A percentile compares a stretch with the other conserved stretches of the same genome.
Conservation (phyloP, 176 grass and related monocot genomes). For the Triticum monococcum region DNA sequence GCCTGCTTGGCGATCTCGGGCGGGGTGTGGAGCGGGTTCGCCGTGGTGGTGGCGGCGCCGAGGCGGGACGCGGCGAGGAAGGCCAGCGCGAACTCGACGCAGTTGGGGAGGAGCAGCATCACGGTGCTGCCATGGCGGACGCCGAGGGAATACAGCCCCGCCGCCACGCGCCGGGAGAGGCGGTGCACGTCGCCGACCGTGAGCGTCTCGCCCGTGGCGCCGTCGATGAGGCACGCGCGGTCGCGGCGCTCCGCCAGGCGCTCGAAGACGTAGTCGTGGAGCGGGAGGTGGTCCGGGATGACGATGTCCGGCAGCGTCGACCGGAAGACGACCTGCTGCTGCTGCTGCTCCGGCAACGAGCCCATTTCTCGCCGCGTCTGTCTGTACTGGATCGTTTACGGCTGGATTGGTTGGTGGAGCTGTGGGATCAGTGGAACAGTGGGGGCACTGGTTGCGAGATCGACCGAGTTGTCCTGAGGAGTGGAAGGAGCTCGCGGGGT, state of each 20-base stretch:
- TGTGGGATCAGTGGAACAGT: not conserved
- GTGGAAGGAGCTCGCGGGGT: not conserved
- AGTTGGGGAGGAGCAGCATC: conserved; percentile 83
- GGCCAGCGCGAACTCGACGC: conserved; percentile 55
- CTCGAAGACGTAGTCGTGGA: conserved; percentile 52
- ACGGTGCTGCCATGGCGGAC: conserved; percentile 45
- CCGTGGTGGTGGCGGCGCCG: conserved; percentile 69
- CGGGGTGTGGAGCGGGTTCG: conserved; percentile 79
- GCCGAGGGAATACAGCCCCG: conserved; percentile 22
- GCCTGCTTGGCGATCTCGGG: conserved; percentile 85
- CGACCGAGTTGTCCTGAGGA: conserved; percentile 11
- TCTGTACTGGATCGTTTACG: not conserved
- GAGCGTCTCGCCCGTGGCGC: conserved; percentile 43
- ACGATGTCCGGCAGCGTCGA: conserved; percentile 49
- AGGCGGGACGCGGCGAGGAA: conserved; percentile 71
- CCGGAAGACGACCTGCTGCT: conserved; percentile 34
- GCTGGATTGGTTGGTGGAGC: conserved; percentile 1
- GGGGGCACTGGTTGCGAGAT: too few relatives aligned
- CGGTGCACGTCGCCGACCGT: conserved; percentile 37
- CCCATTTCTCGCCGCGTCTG: conserved; percentile 17
- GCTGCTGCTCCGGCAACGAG: not conserved
- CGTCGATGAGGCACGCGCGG: conserved; percentile 46
- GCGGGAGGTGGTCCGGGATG: conserved; percentile 63
- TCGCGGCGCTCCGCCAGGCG: conserved; percentile 46
- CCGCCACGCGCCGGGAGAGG: conserved; percentile 21